These are phyloP conservation scores for Rubus idaeus DNA, from an alignment of 306 rosid species.

Conservation along the genomic window DNA sequence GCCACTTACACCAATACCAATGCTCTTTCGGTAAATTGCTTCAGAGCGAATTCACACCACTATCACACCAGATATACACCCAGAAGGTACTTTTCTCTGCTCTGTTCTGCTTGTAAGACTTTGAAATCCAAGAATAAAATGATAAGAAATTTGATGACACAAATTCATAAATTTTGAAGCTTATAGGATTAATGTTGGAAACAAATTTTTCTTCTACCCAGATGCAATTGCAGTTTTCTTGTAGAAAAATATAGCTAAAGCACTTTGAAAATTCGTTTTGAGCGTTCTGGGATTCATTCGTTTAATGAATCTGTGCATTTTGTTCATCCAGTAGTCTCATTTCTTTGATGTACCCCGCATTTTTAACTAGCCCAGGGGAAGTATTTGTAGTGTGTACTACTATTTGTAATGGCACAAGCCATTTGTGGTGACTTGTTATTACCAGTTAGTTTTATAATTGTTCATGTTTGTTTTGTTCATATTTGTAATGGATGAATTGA, in stretches of 20 bases:
- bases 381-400: neutral
- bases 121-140: neutral
- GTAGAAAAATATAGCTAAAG: neutral
- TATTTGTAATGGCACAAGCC: neutral
- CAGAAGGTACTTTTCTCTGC: no score
- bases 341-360: neutral
- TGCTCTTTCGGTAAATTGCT: neutral
- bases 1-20: neutral
- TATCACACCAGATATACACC: neutral
- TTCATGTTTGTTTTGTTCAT: neutral
- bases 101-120: neutral
- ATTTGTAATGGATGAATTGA: no score
- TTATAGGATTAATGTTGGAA: neutral
- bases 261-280: no score
- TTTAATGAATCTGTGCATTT: neutral
- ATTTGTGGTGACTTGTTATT: neutral
- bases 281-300: no score
- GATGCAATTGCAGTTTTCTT: neutral
- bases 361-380: neutral
- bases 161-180: neutral
- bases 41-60: neutral
- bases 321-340: neutral
- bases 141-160: neutral
- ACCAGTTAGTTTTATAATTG: neutral
- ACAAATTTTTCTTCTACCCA: neutral